These are phyloP conservation scores for Globisporangium sylvaticum DNA, from an alignment of 352 stramenopile species.

Conservation along the genomic window DNA sequence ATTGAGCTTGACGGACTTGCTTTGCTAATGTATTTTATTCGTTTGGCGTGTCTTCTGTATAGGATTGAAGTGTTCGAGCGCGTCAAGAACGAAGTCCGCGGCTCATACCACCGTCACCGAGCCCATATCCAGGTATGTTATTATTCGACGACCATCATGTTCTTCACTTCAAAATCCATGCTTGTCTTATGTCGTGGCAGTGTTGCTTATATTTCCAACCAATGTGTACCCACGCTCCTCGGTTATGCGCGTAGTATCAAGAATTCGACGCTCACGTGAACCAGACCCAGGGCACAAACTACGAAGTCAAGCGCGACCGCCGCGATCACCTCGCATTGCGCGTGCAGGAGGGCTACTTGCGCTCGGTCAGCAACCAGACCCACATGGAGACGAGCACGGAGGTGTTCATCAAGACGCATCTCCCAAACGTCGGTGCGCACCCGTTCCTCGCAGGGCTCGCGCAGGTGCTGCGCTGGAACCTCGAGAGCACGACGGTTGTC, in stretches of 20 bases:
- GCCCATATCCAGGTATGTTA: slow-evolving; percentile 34
- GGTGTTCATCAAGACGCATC: slow-evolving; percentile 44
- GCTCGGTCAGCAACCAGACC: slow-evolving; percentile 27
- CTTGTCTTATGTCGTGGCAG: not conserved
- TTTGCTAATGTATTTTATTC: slow-evolving; percentile 1
- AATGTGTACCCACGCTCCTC: not conserved
- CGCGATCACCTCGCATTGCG: slow-evolving; percentile 27
- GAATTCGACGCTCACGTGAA: slow-evolving; percentile 40
- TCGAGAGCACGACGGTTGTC: slow-evolving; percentile 57
- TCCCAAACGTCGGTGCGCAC: slow-evolving; percentile 53
- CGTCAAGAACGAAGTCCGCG: slow-evolving; percentile 64
- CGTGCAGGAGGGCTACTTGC: slow-evolving; percentile 45
- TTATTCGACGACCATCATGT: not conserved
- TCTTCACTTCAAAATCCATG: not conserved
- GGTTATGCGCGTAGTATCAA: slow-evolving; percentile 33
- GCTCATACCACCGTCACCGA: slow-evolving; percentile 47
- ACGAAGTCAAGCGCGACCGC: slow-evolving; percentile 30
- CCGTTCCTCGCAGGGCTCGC: slow-evolving; percentile 63
- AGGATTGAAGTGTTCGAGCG: slow-evolving; percentile 56
- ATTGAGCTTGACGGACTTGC: not conserved
- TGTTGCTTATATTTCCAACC: not conserved
- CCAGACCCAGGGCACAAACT: slow-evolving; percentile 50
- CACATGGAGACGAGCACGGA: slow-evolving; percentile 35
- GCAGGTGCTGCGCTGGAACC: slow-evolving; percentile 54
- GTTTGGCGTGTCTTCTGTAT: slow-evolving; percentile 13